Conservation (phyloP, 192 early-diverging fungal species). For the Podochytrium sp. region DNA sequence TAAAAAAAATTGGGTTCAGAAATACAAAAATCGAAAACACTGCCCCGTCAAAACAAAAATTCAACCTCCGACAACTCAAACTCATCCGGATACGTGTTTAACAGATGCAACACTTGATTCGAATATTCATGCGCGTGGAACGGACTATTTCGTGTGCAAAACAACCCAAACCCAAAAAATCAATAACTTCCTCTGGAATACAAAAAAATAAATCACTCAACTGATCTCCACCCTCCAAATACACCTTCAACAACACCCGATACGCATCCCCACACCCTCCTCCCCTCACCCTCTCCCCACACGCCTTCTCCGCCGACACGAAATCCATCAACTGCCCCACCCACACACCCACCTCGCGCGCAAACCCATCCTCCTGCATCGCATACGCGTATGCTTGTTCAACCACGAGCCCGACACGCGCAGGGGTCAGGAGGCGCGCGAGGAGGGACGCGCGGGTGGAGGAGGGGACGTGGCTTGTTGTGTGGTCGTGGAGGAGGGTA, state of each 20-base stretch:
- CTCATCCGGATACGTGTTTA: constrained; percentile 28
- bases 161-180: not conserved
- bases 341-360: not conserved
- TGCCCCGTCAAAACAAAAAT: not conserved
- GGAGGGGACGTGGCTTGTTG: not conserved
- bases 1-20: not conserved
- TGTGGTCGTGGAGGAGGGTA: not conserved
- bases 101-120: constrained; percentile 25
- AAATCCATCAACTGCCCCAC: constrained; percentile 11
- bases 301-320: constrained; percentile 4
- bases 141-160: not conserved
- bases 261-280: not conserved
- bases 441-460: too few relatives aligned
- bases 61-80: constrained; percentile 38
- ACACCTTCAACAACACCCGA: constrained; percentile 21
- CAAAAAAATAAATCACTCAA: constrained; percentile 11
- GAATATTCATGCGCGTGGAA: constrained; percentile 23
- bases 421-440: too few relatives aligned
- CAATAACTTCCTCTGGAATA: not conserved
- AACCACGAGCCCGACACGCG: not conserved
- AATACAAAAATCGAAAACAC: constrained; percentile 5
- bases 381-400: constrained; percentile 3
- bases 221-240: constrained; percentile 27
- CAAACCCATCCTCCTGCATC: not conserved
- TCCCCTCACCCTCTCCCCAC: not conserved